Conservation (phyloP, 148 eudicot genomes). For the Chenopodium suecicum region DNA sequence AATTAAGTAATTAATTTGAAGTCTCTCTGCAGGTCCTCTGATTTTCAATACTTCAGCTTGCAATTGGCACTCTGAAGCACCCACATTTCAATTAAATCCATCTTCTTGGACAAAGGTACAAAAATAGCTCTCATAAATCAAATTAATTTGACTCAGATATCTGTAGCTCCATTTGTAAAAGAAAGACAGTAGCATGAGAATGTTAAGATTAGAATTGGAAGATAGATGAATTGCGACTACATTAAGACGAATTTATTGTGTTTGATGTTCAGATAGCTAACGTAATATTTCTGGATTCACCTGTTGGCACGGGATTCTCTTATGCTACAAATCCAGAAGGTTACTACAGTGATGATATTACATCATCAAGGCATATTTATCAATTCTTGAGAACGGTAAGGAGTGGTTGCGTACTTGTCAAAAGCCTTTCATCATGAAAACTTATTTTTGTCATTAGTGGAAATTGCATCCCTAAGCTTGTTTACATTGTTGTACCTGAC, state of each 20-base stretch:
- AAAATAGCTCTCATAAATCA: too few relatives aligned
- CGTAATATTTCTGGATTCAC: constrained; percentile 59
- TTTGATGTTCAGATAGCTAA: constrained; percentile 46
- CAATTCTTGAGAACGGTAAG: constrained; percentile 55
- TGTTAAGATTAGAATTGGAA: not conserved
- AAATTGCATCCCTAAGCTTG: too few relatives aligned
- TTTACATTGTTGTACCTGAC: too few relatives aligned
- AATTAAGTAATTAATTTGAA: not conserved
- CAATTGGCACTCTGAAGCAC: constrained; percentile 19
- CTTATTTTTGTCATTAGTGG: too few relatives aligned
- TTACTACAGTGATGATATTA: constrained; percentile 41
- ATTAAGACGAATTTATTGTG: not conserved
- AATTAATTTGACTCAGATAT: too few relatives aligned
- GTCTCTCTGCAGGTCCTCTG: constrained; percentile 42
- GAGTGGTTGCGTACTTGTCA: not conserved
- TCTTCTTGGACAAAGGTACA: constrained; percentile 37
- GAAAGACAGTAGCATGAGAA: not conserved
- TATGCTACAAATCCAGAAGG: constrained; percentile 44
- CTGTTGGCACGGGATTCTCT: constrained; percentile 75
- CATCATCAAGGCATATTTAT: constrained; percentile 34
- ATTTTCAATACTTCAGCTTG: constrained; percentile 28
- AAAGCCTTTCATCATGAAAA: too few relatives aligned
- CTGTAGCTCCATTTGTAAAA: not conserved
- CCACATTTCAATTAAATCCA: constrained; percentile 32
- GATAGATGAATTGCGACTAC: not conserved